phyloP scores from a whole-genome alignment of 768 basidiomycete genomes.

The Lentinus brumalis region DNA sequence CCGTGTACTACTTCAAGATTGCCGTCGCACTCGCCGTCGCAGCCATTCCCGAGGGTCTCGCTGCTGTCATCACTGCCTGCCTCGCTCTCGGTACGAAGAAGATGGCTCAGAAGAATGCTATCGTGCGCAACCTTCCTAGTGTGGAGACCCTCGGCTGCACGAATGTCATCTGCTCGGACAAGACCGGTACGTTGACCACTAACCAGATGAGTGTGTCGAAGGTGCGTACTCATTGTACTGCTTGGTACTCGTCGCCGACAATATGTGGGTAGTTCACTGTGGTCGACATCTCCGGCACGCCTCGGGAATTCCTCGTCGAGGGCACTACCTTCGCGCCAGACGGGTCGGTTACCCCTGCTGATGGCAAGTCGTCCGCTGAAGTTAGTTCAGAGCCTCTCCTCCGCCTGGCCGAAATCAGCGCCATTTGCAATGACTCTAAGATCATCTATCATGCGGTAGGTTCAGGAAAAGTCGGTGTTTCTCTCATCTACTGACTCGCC shows the following conservation, averaged over 20 bases:
- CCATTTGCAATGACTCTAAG: constrained; percentile 95
- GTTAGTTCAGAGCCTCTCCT: constrained; percentile 70
- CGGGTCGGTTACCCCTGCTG: constrained; percentile 69
- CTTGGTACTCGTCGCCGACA: background rate
- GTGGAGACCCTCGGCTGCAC: constrained; percentile 98
- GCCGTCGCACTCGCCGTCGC: constrained; percentile 98
- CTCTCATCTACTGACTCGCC: background rate
- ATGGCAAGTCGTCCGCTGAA: constrained; percentile 63
- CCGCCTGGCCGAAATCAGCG: constrained; percentile 86
- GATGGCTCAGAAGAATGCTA: constrained; percentile 99
- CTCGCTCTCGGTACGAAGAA: constrained; percentile 96
- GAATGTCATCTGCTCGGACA: constrained; percentile 98
- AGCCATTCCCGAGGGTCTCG: constrained; percentile 97
- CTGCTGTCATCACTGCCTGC: constrained; percentile 97
- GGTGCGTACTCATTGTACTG: constrained; percentile 41
- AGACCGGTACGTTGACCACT: constrained; percentile 94
- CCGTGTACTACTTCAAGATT: constrained; percentile 99
- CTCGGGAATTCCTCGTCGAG: constrained; percentile 78
- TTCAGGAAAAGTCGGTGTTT: background rate
- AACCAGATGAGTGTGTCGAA: constrained; percentile 96
- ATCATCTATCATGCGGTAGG: constrained; percentile 80
- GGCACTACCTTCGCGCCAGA: constrained; percentile 91
- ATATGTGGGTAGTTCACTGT: constrained; percentile 65
- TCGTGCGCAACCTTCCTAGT: constrained; percentile 93
- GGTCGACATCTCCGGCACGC: constrained; percentile 53